A percentile compares a stretch with the other conserved stretches of the same genome.
Evolutionary conservation across 2,329 filamentous ascomycete genomes (phyloP).

Genomic region (Ascochyta rabiei): DNA sequence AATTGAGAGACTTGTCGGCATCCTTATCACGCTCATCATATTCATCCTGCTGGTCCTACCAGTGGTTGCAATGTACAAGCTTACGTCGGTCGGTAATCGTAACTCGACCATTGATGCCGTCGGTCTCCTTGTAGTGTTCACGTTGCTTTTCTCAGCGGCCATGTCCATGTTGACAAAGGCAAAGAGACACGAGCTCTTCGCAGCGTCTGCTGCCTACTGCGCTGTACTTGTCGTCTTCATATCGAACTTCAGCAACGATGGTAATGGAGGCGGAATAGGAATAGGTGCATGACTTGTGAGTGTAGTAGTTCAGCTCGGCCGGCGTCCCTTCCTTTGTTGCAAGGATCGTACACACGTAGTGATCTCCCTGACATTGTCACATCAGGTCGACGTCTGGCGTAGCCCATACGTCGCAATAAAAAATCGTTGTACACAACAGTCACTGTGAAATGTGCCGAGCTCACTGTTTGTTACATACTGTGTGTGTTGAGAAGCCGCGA

Average conservation of each 20-base stretch:
- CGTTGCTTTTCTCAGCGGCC: constrained; percentile 41
- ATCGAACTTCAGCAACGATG: constrained; percentile 37
- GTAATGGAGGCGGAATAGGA: not conserved
- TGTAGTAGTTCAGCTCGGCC: too few species aligned
- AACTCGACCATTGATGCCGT: constrained; percentile 47
- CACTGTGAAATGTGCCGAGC: too few species aligned
- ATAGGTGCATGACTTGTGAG: too few species aligned
- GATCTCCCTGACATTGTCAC: too few species aligned
- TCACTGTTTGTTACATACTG: too few species aligned
- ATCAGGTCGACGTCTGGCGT: too few species aligned
- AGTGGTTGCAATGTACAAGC: constrained; percentile 45
- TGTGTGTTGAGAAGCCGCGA: too few species aligned
- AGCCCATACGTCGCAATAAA: too few species aligned
- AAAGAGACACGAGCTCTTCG: constrained; percentile 45
- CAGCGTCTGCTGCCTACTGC: constrained; percentile 45
- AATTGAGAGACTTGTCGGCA: constrained; percentile 42
- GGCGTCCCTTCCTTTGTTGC: too few species aligned
- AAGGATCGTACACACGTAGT: too few species aligned
- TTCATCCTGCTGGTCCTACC: constrained; percentile 47
- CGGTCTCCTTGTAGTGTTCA: constrained; percentile 50
- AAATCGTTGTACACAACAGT: too few species aligned
- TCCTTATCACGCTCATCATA: constrained; percentile 48
- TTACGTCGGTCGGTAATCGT: constrained; percentile 34
- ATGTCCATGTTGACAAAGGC: constrained; percentile 45
- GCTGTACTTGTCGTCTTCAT: constrained; percentile 48